phyloP scores from a whole-genome alignment of 2,329 filamentous ascomycete genomes.

The Calonectria pseudoturangicola region DNA sequence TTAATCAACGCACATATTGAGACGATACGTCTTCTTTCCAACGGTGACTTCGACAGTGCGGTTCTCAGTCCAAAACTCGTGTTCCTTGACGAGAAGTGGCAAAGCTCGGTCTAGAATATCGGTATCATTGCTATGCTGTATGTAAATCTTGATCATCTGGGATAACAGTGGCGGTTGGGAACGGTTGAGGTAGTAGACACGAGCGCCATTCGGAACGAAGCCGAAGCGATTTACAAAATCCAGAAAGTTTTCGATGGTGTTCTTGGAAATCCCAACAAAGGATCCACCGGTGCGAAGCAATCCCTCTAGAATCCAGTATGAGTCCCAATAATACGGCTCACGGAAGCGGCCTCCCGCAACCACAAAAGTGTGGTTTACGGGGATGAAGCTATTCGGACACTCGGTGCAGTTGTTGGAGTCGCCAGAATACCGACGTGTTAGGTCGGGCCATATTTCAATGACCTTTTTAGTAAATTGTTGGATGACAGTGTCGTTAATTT shows the following conservation, averaged over 20 bases:
- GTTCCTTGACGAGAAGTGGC: constrained; percentile 77
- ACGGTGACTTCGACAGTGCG: constrained; percentile 72
- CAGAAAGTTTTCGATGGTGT: constrained; percentile 82
- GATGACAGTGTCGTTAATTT: constrained; percentile 74
- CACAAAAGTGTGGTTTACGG: constrained; percentile 81
- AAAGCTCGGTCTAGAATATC: constrained; percentile 76
- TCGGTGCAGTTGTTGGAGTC: constrained; percentile 71
- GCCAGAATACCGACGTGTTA: constrained; percentile 76
- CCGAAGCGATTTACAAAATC: constrained; percentile 79
- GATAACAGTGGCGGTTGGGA: constrained; percentile 80
- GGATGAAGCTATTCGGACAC: constrained; percentile 80
- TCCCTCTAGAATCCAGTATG: constrained; percentile 81
- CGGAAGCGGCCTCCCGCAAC: constrained; percentile 82
- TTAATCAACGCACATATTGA: constrained; percentile 70
- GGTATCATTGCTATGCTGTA: constrained; percentile 79
- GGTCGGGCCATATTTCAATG: constrained; percentile 81
- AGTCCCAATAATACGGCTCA: constrained; percentile 84
- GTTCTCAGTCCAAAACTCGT: constrained; percentile 78
- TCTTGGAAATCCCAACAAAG: constrained; percentile 77
- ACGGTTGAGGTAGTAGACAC: constrained; percentile 80
- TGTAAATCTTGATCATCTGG: constrained; percentile 79
- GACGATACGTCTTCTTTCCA: constrained; percentile 68
- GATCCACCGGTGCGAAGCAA: constrained; percentile 78
- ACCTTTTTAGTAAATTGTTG: constrained; percentile 77
- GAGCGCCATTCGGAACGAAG: constrained; percentile 81